Percentiles rank a stretch among this genome's conserved stretches.
Evolutionary conservation across 2,329 filamentous ascomycete genomes (phyloP).

Genomic region (Cadophora sp.): DNA sequence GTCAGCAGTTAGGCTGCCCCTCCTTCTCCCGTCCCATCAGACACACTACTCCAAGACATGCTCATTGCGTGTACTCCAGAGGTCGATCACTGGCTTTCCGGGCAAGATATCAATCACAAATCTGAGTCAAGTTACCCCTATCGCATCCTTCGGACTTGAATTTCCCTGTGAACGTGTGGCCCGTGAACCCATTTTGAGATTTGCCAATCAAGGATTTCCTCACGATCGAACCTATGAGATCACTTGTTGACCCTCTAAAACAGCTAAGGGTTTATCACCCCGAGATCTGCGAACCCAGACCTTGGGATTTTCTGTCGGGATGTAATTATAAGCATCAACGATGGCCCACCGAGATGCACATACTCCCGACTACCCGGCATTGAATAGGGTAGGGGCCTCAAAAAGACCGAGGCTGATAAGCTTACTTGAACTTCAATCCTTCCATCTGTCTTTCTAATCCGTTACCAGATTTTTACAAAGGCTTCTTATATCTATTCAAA

Average conservation of each 20-base stretch:
- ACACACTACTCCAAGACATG: not conserved
- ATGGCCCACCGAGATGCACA: not conserved
- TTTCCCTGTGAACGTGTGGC: not conserved
- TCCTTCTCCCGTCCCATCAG: constrained; percentile 1
- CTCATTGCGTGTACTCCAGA: not conserved
- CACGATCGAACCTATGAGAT: not conserved
- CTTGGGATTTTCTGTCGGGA: not conserved
- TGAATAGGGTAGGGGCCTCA: not conserved
- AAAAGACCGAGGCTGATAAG: not conserved
- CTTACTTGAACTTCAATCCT: not conserved
- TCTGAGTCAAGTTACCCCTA: constrained; percentile 7
- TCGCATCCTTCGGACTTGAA: not conserved
- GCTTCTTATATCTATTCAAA: not conserved
- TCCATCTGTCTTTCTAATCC: not conserved
- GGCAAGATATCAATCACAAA: not conserved
- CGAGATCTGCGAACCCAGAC: not conserved
- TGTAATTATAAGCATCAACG: not conserved
- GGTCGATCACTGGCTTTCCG: not conserved
- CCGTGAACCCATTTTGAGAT: not conserved
- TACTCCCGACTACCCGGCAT: not conserved
- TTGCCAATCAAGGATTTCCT: not conserved
- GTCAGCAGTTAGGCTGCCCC: constrained; percentile 7
- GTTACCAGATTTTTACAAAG: too few species aligned
- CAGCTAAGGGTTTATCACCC: not conserved
- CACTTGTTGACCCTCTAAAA: not conserved